phyloP scores from a whole-genome alignment of 352 stramenopile species.

The Phytophthora cactorum region DNA sequence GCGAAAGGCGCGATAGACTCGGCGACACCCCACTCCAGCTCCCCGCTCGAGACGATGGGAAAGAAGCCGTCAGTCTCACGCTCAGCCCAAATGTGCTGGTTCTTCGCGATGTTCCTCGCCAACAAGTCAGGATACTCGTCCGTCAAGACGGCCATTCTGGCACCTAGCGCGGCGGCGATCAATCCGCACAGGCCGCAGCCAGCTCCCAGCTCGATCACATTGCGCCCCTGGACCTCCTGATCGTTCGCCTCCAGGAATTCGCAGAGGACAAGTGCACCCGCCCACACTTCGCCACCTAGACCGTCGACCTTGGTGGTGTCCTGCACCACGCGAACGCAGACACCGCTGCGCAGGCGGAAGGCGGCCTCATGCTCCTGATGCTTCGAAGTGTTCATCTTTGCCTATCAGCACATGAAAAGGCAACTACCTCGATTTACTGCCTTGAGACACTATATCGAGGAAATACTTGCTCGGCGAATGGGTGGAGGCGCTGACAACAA shows the following conservation, averaged over 20 bases:
- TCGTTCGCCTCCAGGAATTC: constrained; percentile 47
- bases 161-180: constrained; percentile 47
- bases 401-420: not conserved
- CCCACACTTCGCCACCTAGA: constrained; percentile 65
- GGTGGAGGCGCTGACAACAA: constrained; percentile 26
- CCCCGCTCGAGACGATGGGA: constrained; percentile 30
- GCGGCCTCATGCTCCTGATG: constrained; percentile 48
- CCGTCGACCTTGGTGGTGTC: constrained; percentile 63
- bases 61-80: constrained; percentile 4
- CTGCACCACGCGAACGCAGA: constrained; percentile 50
- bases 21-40: constrained; percentile 44
- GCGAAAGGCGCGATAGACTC: constrained; percentile 39
- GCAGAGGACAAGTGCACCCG: constrained; percentile 59
- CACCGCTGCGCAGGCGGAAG: constrained; percentile 28
- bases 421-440: constrained; percentile 4
- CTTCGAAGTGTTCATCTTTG: constrained; percentile 12
- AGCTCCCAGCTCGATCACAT: constrained; percentile 64
- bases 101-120: constrained; percentile 48
- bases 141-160: constrained; percentile 42
- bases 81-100: constrained; percentile 35
- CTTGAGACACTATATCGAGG: constrained; percentile 7
- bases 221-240: constrained; percentile 23
- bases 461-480: constrained; percentile 23
- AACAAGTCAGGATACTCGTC: constrained; percentile 69
- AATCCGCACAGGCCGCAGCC: constrained; percentile 64